Conservation (phyloP, 768 basidiomycete genomes). For the Boletellus ananiceps region DNA sequence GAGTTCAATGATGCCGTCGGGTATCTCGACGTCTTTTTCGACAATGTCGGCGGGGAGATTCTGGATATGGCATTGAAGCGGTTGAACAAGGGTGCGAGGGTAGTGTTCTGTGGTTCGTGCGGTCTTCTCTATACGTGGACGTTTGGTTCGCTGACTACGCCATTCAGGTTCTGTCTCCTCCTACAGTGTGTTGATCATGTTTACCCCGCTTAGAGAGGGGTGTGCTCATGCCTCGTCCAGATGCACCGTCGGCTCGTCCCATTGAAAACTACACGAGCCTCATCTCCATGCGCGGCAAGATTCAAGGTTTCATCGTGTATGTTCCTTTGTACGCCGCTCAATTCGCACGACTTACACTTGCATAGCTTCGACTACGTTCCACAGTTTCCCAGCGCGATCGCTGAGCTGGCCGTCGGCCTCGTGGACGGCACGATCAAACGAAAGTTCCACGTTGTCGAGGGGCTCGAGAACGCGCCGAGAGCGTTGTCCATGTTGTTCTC, state of each 20-base stretch:
- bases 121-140: background rate
- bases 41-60: slow-evolving; percentile 80
- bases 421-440: slow-evolving; percentile 69
- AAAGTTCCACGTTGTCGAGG: slow-evolving; percentile 75
- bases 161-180: slow-evolving; percentile 72
- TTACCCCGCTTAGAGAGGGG: background rate
- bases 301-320: slow-evolving; percentile 83
- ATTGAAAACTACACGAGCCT: slow-evolving; percentile 63
- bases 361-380: slow-evolving; percentile 68
- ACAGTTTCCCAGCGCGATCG: slow-evolving; percentile 54
- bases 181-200: slow-evolving; percentile 54
- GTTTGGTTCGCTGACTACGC: slow-evolving; percentile 3
- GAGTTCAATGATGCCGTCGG: slow-evolving; percentile 71
- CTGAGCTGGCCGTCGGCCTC: slow-evolving; percentile 55
- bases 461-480: slow-evolving; percentile 66
- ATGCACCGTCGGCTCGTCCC: slow-evolving; percentile 56
- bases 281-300: slow-evolving; percentile 71
- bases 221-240: slow-evolving; percentile 30
- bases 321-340: slow-evolving; percentile 15
- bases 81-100: slow-evolving; percentile 72
- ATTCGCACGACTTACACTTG: background rate
- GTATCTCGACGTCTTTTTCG: slow-evolving; percentile 81
- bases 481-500: slow-evolving; percentile 68
- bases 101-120: slow-evolving; percentile 75
- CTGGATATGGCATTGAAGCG: slow-evolving; percentile 72